Base-by-base conservation (phyloP, 805 yeast species). In the Candida orba region DNA sequence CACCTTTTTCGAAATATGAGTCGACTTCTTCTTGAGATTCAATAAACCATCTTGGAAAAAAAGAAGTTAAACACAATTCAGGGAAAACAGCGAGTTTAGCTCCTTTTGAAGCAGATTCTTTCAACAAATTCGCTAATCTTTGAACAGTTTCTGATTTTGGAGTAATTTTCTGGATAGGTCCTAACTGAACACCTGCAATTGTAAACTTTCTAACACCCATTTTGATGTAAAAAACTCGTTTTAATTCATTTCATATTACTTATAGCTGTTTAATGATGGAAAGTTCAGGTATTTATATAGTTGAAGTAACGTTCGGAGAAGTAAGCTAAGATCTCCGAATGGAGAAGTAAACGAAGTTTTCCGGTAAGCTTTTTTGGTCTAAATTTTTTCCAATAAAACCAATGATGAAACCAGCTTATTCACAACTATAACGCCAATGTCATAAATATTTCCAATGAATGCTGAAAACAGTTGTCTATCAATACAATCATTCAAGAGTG, bases 41-140 rank as follows among this genome's bases (percentile, higher is more conserved):
- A 38, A 66, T 61, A 34, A 40, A 49, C 65, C 66, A 63, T 43
- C 67, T 53, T 39, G 70, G 67, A 47, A 66, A 66, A 46, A 66
- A 66, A 1, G 67, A 54, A 2, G 69, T 63, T 18, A 66, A 50
- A 6, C 62, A 53, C n/a, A 65, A 50, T 46, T 66, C 71, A 34
- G 70, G 69, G 48, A 63, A 66, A 8, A 62, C 65, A 4, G 62
- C 66, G 12, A 66, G 47, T 30, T 44, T 54, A 9, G 62, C 67
- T 36, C 66, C 68, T 34, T 54, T 44, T 15, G 50, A 52, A 20
- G 63, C 60, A 12, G 66, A 63, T 36, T 63, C 57, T 29, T 59
- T 45, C 23, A 66, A 46, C 14, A 66, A 46, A n/a, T 43, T 45
- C 25, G 52, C 43, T 38, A 66, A 45, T 45, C 71, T 54, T n/a